Percentiles rank a stretch among this genome's conserved stretches.
Conservation (phyloP, 768 basidiomycete species). For the Auricularia sp. region DNA sequence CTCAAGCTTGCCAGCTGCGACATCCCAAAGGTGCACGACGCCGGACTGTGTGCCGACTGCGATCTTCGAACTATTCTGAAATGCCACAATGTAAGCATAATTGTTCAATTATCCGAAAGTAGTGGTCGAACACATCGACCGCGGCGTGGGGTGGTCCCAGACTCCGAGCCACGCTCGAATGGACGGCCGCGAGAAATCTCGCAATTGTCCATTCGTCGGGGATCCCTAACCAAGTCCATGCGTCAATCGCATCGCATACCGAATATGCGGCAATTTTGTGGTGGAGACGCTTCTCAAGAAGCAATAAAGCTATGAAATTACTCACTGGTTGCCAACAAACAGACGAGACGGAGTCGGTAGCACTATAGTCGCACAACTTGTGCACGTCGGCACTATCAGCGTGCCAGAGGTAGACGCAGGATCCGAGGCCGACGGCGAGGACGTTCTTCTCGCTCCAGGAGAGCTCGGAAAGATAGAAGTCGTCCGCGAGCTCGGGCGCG, state of each 20-base stretch:
- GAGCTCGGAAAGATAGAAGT: slow-evolving; percentile 96
- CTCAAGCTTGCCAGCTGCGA: slow-evolving; percentile 56
- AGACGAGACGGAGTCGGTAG: slow-evolving; percentile 69
- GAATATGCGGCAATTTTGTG: too few relatives aligned
- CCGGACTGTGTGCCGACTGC: slow-evolving; percentile 92
- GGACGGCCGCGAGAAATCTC: too few relatives aligned
- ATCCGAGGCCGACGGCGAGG: slow-evolving; percentile 82
- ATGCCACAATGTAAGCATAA: too few relatives aligned
- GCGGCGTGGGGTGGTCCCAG: too few relatives aligned
- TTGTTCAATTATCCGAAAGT: too few relatives aligned
- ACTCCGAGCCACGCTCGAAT: too few relatives aligned
- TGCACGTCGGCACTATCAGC: slow-evolving; percentile 88
- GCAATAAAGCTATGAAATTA: not conserved
- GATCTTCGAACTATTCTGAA: slow-evolving; percentile 62
- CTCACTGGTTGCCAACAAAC: slow-evolving; percentile 59
- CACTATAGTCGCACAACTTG: slow-evolving; percentile 69
- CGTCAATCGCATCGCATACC: too few relatives aligned
- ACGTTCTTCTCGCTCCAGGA: slow-evolving; percentile 96
- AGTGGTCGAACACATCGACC: too few relatives aligned
- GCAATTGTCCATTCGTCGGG: too few relatives aligned
- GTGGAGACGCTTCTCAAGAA: too few relatives aligned
- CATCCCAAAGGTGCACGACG: slow-evolving; percentile 88
- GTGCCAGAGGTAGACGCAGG: slow-evolving; percentile 94
- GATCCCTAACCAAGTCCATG: too few relatives aligned
- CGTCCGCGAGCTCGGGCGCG: slow-evolving; percentile 93